A percentile compares a stretch with the other conserved stretches of the same genome.
Conservation (phyloP, 2,329 filamentous ascomycete species). For the Fusarium torulosum region DNA sequence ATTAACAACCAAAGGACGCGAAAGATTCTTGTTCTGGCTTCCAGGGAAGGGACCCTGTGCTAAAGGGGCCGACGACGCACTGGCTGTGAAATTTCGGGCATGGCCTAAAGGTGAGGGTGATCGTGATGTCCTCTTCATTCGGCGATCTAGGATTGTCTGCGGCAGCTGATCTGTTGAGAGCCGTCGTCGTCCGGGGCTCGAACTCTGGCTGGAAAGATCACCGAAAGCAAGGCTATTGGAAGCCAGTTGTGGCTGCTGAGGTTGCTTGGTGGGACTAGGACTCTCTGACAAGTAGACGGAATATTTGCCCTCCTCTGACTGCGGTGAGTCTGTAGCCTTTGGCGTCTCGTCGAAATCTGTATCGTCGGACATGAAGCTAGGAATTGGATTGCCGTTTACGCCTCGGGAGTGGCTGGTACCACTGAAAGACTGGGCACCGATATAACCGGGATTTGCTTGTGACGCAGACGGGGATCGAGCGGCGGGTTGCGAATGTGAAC, state of each 20-base stretch:
- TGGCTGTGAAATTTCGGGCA: conserved; percentile 58
- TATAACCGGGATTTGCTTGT: conserved; percentile 43
- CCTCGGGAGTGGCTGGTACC: conserved; percentile 55
- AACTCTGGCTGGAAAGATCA: conserved; percentile 57
- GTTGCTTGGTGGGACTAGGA: conserved; percentile 46
- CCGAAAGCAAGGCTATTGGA: conserved; percentile 61
- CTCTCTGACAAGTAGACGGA: conserved; percentile 47
- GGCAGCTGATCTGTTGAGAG: conserved; percentile 67
- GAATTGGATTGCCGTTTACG: conserved; percentile 64
- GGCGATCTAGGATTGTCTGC: conserved; percentile 65
- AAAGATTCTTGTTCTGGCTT: conserved; percentile 51
- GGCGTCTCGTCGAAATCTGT: conserved; percentile 61
- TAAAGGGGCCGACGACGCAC: conserved; percentile 57
- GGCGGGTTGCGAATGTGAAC: conserved; percentile 76
- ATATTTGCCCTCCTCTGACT: conserved; percentile 60
- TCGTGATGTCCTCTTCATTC: conserved; percentile 66
- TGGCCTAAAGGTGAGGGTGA: conserved; percentile 69
- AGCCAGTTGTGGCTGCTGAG: conserved; percentile 45
- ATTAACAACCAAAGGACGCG: conserved; percentile 67
- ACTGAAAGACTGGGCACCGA: conserved; percentile 53
- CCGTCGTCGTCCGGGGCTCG: conserved; percentile 58
- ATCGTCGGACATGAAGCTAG: conserved; percentile 70
- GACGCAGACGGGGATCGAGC: conserved; percentile 59
- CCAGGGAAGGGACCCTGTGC: conserved; percentile 55
- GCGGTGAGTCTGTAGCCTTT: conserved; percentile 60